phyloP scores from a whole-genome alignment of 2,329 filamentous ascomycete species.

The Claviceps pusilla region DNA sequence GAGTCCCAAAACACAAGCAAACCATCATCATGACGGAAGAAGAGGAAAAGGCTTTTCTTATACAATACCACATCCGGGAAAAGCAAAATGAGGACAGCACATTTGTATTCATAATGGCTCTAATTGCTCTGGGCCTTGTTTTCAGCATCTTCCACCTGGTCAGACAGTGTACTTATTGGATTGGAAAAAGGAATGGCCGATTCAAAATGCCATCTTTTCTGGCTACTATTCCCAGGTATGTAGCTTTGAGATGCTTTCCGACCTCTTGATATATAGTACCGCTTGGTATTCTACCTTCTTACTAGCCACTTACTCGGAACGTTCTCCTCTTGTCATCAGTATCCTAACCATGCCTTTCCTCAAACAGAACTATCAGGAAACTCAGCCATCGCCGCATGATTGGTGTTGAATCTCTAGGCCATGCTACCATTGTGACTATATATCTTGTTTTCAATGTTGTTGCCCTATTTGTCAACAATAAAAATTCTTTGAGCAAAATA shows the following conservation, averaged over 20 bases:
- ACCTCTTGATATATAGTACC: too few relatives aligned
- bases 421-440: constrained; percentile 14
- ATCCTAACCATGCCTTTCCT: neutral
- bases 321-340: too few relatives aligned
- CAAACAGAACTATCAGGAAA: constrained; percentile 14
- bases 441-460: constrained; percentile 22
- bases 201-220: neutral
- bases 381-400: constrained; percentile 13
- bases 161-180: constrained; percentile 1
- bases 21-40: neutral
- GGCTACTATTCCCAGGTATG: constrained; percentile 3
- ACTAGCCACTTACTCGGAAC: neutral
- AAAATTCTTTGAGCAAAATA: constrained; percentile 13
- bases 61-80: constrained; percentile 1
- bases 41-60: neutral
- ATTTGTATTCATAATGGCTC: constrained; percentile 3
- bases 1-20: neutral
- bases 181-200: neutral
- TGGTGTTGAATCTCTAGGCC: constrained; percentile 18
- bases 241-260: neutral
- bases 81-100: constrained; percentile 3
- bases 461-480: constrained; percentile 19
- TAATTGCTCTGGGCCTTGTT: constrained; percentile 3
- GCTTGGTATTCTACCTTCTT: neutral
- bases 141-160: constrained; percentile 4